Evolutionary conservation across 345 rosid species (phyloP).

Genomic region (Rhizophora mangle): DNA sequence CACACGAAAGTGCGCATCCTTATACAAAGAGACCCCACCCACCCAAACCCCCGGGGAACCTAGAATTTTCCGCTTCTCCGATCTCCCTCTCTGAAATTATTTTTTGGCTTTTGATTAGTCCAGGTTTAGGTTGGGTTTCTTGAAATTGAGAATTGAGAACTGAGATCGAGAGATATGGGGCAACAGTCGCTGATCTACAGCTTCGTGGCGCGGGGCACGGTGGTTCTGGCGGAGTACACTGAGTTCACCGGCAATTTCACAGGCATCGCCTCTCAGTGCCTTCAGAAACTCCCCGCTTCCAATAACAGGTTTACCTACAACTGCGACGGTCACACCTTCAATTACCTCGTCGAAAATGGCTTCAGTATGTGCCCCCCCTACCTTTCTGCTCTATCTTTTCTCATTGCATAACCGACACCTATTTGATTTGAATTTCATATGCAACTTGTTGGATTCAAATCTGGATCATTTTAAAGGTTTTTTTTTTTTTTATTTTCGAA

Average conservation of each 20-base stretch:
- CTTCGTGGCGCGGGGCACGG: constrained; percentile 35
- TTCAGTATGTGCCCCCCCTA: constrained; percentile 12
- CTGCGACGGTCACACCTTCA: constrained; percentile 35
- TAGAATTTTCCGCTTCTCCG: no score
- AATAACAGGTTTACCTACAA: constrained; percentile 33
- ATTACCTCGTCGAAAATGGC: constrained; percentile 36
- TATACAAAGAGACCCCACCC: no score
- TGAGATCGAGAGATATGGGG: constrained; percentile 14
- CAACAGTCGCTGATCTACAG: constrained; percentile 31
- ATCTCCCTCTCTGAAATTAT: no score
- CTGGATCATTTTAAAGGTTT: not conserved
- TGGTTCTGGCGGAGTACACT: constrained; percentile 28
- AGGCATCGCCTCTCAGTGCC: constrained; percentile 29
- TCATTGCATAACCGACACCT: no score
- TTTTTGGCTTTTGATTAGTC: no score
- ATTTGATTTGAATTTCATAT: not conserved
- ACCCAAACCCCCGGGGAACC: no score
- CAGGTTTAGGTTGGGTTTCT: no score
- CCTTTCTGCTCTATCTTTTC: no score
- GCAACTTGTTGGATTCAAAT: not conserved
- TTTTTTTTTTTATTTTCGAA: no score
- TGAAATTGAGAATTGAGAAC: no score
- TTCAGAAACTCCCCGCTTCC: constrained; percentile 31
- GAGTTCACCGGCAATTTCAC: constrained; percentile 32
- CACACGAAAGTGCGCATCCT: no score